Evolutionary conservation across 1,139 yeast species (phyloP), one percentile per base, ranked within the genome.

Genomic region (Blastobotrys apis): DNA sequence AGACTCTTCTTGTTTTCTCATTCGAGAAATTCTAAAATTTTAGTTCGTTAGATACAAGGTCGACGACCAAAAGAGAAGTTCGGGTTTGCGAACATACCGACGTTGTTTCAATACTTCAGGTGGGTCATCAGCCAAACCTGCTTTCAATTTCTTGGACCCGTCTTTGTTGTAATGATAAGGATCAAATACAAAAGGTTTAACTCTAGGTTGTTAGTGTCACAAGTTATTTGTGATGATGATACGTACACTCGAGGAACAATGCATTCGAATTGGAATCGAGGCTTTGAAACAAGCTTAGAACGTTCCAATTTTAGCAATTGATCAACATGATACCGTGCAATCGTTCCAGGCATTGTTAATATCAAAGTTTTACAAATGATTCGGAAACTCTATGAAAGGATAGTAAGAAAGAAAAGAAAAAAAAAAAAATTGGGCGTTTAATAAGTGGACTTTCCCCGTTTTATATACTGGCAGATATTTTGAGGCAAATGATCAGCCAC

Each of bases 71-170:
- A n/a, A n/a, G n/a, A n/a, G n/a, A n/a, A n/a, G n/a, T n/a, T n/a
- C n/a, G n/a, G n/a, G n/a, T n/a, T n/a, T n/a, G n/a, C n/a, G n/a
- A n/a, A 17, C 37, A 12, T 33, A 33, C 37, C 17, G n/a, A 6
- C 25, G 25, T 5, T 39, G 20, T 29, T 37, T 26, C 10, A 13
- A 25, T 8, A 39, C 32, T n/a, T 17, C 33, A 8, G 37, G 37
- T n/a, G 43, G 33, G 32, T 39, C 43, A 17, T 39, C 43, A 16
- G 37, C 43, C 21, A 39, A 26, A 3, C 43, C 43, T 2, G 43
- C 37, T 9, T 4, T 16, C 4, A 22, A 10, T 25, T 39, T 39
- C 33, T 39, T 39, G 17, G 37, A n/a, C 8, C 43, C 43, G 33
- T 39, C 43, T 17, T 23, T 20, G 33, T 39, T 39, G 37, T 39